These are phyloP conservation scores for Aspergillus amoenus DNA, from an alignment of 2,329 filamentous ascomycete species.

Conservation along the genomic window DNA sequence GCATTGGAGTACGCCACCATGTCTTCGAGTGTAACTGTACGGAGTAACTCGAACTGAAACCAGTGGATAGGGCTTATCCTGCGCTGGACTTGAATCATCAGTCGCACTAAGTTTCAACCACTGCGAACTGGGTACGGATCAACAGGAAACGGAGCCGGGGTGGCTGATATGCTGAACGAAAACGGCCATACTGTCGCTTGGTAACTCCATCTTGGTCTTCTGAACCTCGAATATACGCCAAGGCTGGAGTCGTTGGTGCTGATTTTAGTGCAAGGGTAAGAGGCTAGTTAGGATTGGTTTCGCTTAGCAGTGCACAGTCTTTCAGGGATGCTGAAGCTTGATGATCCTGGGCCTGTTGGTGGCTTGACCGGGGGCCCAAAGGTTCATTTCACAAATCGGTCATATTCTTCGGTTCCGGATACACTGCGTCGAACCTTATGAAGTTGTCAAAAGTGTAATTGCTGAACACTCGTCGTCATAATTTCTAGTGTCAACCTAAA, in stretches of 20 bases:
- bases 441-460: too few species aligned
- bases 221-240: not conserved
- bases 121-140: too few species aligned
- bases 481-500: too few species aligned
- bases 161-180: too few species aligned
- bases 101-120: too few species aligned
- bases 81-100: not conserved
- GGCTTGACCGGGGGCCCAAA: not conserved
- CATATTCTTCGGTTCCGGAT: too few species aligned
- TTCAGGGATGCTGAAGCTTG: not conserved
- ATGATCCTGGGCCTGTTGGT: not conserved
- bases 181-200: too few species aligned
- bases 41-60: constrained; percentile 10
- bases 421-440: too few species aligned
- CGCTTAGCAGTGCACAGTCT: not conserved
- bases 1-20: constrained; percentile 1
- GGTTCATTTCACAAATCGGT: too few species aligned
- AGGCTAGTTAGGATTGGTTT: not conserved
- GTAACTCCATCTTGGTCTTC: not conserved
- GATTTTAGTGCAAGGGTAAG: not conserved
- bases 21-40: constrained; percentile 9
- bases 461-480: too few species aligned
- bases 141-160: too few species aligned
- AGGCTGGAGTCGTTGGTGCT: not conserved
- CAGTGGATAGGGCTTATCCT: not conserved